phyloP scores from a whole-genome alignment of 306 rosid genomes.

The Citrullus colocynthis region DNA sequence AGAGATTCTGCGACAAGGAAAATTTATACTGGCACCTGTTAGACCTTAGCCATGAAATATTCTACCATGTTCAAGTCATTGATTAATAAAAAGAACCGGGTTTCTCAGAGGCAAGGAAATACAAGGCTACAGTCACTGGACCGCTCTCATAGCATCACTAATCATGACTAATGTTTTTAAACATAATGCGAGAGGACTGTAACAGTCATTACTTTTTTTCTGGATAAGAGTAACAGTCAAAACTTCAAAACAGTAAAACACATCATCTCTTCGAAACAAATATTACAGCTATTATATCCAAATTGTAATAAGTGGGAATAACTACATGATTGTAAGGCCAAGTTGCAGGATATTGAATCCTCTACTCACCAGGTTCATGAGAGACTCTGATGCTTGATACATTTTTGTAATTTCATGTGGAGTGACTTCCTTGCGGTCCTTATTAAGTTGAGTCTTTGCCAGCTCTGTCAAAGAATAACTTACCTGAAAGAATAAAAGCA shows the following conservation, averaged over 20 bases:
- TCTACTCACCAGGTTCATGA: conserved; percentile 62
- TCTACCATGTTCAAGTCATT: background rate
- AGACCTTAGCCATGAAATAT: background rate
- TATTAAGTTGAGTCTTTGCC: conserved; percentile 77
- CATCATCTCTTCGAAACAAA: background rate
- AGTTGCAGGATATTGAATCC: conserved; percentile 5
- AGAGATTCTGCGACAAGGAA: background rate
- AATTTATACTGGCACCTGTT: background rate
- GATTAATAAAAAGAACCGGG: background rate
- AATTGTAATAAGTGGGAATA: background rate
- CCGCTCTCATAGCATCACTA: background rate
- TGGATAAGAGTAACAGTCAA: background rate
- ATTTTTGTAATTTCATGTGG: conserved; percentile 65
- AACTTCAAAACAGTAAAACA: background rate
- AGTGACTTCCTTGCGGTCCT: conserved; percentile 76
- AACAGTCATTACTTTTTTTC: no score
- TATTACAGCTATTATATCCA: background rate
- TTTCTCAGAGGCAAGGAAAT: background rate
- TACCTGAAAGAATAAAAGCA: conserved; percentile 48
- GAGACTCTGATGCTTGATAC: conserved; percentile 66
- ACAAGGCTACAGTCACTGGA: background rate
- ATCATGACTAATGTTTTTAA: background rate
- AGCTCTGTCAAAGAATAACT: conserved; percentile 84
- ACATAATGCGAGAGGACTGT: background rate
- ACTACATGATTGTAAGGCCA: background rate